Base-by-base conservation (phyloP, 202 grass and related monocot species). In the Bolboschoenoplectus hybrid region DNA sequence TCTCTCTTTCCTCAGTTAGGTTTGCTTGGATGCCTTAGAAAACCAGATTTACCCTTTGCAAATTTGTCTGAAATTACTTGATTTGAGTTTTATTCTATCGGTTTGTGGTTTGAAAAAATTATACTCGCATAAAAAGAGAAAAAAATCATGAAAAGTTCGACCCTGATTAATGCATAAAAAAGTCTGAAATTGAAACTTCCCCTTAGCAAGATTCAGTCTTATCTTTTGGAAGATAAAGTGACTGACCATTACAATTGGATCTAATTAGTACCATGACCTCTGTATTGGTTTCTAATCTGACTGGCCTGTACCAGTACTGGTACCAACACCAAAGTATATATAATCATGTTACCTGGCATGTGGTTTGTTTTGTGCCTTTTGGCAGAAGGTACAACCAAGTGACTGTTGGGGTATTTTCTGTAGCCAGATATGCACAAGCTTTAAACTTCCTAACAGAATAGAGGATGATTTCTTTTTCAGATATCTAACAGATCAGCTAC, bases 401-500 rank as follows among this genome's bases (percentile, higher is more conserved):
- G 2, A n/a, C 17, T 74, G 17, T 73, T 12, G n/a, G 70, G 70
- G 19, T 50, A 50, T 74, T 26, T 69, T 26, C 8, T 73, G 9
- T 73, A 26, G 43, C 26, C 0, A 43, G 41, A 11, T 79, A 39
- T 39, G 52, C 35, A 19, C n/a, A n/a, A 58, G 26, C 36, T 56
- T 79, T 40, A 6, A 79, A 52, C 34, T 66, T 67, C 12, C 10
- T 66, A 69, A 20, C 3, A 26, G 2, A 70, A 55, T 52, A 84
- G 32, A 40, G 39, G 44, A 63, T 89, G 58, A 85, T 82, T 81
- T 46, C 39, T 64, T 63, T 34, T 91, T 80, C 87, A 99, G 97
- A 87, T 99, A 99, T 93, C 75, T 99, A 88, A 94, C 93, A 89
- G 93, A 97, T 81, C 97, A 97, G 83, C 82, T 99, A 74, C 91